phyloP scores from a whole-genome alignment of 805 yeast species.

The Candida methanosorbosa region DNA sequence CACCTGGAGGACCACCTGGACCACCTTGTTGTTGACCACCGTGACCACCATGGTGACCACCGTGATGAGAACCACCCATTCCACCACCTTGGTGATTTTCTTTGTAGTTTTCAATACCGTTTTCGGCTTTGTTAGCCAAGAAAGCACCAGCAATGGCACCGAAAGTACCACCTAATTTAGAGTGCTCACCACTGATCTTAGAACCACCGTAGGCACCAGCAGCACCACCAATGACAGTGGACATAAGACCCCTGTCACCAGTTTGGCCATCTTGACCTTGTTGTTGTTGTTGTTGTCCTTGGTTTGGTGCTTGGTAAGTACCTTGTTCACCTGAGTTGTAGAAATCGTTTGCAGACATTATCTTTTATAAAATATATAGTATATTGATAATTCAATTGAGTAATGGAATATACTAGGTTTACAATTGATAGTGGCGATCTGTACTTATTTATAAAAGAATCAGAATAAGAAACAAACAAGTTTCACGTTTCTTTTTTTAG shows the following conservation, averaged over 20 bases:
- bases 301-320: constrained; percentile 21
- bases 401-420: too few relatives aligned
- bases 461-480: too few relatives aligned
- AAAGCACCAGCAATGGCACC: constrained; percentile 53
- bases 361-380: constrained; percentile 1
- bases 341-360: constrained; percentile 52
- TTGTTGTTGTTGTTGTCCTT: constrained; percentile 22
- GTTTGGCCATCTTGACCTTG: constrained; percentile 18
- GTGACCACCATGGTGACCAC: constrained; percentile 6
- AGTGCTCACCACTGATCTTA: constrained; percentile 31
- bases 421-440: too few relatives aligned
- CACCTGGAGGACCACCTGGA: constrained; percentile 6
- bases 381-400: neutral
- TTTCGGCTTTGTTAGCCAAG: constrained; percentile 41
- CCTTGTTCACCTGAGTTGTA: constrained; percentile 37
- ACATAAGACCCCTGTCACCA: constrained; percentile 34
- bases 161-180: constrained; percentile 34
- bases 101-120: constrained; percentile 22
- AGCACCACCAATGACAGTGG: constrained; percentile 41
- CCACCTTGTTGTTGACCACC: constrained; percentile 9
- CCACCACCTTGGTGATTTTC: constrained; percentile 7
- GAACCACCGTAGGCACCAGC: constrained; percentile 48
- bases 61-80: neutral
- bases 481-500: too few relatives aligned
- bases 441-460: too few relatives aligned